Conservation (phyloP, 2,329 filamentous ascomycete genomes). For the Fonsecaea nubica region DNA sequence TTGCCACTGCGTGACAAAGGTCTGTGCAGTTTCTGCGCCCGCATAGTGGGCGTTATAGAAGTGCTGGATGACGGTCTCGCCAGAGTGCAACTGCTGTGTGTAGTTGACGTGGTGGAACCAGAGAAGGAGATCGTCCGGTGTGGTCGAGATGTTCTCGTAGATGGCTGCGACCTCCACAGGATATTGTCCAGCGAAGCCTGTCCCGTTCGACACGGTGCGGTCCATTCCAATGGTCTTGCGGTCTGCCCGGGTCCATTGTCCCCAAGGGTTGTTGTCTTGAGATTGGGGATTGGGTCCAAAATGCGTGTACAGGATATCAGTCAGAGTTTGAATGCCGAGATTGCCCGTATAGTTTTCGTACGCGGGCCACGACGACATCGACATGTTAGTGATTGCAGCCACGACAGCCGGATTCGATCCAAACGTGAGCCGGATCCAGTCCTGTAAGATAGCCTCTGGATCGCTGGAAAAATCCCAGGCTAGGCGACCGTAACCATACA, state of each 20-base stretch:
- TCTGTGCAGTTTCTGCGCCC: slow-evolving; percentile 66
- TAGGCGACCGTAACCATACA: slow-evolving; percentile 72
- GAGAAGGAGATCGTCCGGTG: slow-evolving; percentile 70
- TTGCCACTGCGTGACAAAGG: slow-evolving; percentile 62
- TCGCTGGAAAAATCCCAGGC: slow-evolving; percentile 69
- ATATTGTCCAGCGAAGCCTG: slow-evolving; percentile 70
- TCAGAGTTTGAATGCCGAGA: slow-evolving; percentile 71
- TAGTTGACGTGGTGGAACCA: slow-evolving; percentile 80
- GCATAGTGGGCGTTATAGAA: slow-evolving; percentile 69
- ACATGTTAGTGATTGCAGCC: slow-evolving; percentile 66
- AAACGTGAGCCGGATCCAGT: slow-evolving; percentile 74
- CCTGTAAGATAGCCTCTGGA: slow-evolving; percentile 60
- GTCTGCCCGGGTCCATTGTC: slow-evolving; percentile 74
- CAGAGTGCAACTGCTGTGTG: slow-evolving; percentile 65
- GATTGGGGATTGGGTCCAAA: slow-evolving; percentile 72
- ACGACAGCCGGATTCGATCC: slow-evolving; percentile 61
- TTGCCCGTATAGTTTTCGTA: slow-evolving; percentile 76
- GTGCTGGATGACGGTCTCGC: slow-evolving; percentile 71
- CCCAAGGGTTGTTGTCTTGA: slow-evolving; percentile 72
- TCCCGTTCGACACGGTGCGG: slow-evolving; percentile 71
- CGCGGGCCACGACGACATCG: slow-evolving; percentile 72
- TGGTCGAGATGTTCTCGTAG: slow-evolving; percentile 68
- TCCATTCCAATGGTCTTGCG: slow-evolving; percentile 70
- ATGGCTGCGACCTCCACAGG: slow-evolving; percentile 63
- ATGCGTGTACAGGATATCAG: slow-evolving; percentile 71